Conservation (phyloP, 1,284 basidiomycete species). For the Ceraceosorus bombacis region DNA sequence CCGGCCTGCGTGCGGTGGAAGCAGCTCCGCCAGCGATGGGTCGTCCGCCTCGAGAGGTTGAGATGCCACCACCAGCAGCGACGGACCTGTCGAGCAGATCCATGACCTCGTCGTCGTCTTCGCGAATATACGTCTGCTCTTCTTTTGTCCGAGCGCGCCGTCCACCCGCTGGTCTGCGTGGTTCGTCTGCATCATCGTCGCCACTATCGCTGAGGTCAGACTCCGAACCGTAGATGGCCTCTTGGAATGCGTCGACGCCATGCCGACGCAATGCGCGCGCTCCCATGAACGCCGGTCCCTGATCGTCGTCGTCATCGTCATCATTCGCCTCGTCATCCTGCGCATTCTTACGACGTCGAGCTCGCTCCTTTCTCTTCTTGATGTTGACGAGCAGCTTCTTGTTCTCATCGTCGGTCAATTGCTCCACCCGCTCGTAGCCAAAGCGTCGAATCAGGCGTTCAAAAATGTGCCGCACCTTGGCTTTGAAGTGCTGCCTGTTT, state of each 20-base stretch:
- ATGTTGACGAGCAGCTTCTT: constrained; percentile 80
- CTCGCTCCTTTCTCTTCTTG: constrained; percentile 82
- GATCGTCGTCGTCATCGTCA: constrained; percentile 20
- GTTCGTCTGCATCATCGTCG: constrained; percentile 19
- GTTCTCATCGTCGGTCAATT: constrained; percentile 58
- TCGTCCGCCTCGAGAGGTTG: constrained; percentile 11
- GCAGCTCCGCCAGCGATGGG: neutral
- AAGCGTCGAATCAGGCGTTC: constrained; percentile 90
- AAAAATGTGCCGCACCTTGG: constrained; percentile 90
- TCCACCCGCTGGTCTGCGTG: constrained; percentile 1
- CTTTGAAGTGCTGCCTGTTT: constrained; percentile 98
- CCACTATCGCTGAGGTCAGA: constrained; percentile 35
- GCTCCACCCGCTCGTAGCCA: constrained; percentile 70
- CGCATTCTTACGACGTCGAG: constrained; percentile 57
- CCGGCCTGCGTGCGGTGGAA: constrained; percentile 52
- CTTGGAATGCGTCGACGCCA: constrained; percentile 41
- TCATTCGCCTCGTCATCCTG: constrained; percentile 10
- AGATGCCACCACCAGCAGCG: constrained; percentile 14
- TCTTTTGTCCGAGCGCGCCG: constrained; percentile 35
- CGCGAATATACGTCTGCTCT: constrained; percentile 58
- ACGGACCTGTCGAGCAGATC: constrained; percentile 72
- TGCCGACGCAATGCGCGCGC: constrained; percentile 5
- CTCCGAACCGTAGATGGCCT: constrained; percentile 46
- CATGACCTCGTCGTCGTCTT: constrained; percentile 91
- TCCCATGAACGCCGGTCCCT: constrained; percentile 5